Evolutionary conservation across 2,329 filamentous ascomycete species (phyloP), one percentile per base, ranked within the genome.

Genomic region (Trichoderma sp.): DNA sequence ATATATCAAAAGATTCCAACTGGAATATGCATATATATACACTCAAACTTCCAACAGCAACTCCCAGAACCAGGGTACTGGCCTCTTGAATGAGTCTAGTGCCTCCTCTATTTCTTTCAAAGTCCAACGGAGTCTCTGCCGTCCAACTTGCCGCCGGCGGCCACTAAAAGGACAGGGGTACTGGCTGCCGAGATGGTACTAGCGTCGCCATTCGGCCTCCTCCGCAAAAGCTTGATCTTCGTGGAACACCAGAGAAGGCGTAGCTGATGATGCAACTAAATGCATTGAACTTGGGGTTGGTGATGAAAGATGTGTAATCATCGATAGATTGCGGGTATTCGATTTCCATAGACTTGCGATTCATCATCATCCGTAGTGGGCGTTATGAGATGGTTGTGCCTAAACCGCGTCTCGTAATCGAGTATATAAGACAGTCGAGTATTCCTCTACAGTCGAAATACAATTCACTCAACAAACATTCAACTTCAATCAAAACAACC

Each of bases 131-230:
- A n/a, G 11, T 28, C 26, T 16, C 14, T 66, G 52, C 65, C 43
- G 65, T 37, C 51, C n/a, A 52, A 30, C 16, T 4, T 39, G 16
- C 65, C 58, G 46, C 43, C 34, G 18, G 43, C 5, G 5, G 13
- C n/a, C 58, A 30, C 43, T 30, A 26, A 59, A 43, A 43, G 34
- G 51, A 61, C 66, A 61, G 55, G 66, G 66, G 56, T 68, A 68
- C 66, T 34, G 32, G 3, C 46, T 54, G 32, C 66, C 46, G 24
- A 24, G 39, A 39, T 26, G 1, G 56, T 49, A 21, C 60, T 61
- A 61, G 66, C 34, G 66, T 54, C 18, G 51, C 28, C 6, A n/a
- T 56, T 16, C n/a, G 18, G 39, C 37, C n/a, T 11, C 14, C 34
- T 43, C 10, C 6, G 13, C 4, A 21, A 37, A 18, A 30, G 18